These are phyloP conservation scores for Larix kaempferi DNA, from an alignment of 75 land plant species.

Conservation along the genomic window DNA sequence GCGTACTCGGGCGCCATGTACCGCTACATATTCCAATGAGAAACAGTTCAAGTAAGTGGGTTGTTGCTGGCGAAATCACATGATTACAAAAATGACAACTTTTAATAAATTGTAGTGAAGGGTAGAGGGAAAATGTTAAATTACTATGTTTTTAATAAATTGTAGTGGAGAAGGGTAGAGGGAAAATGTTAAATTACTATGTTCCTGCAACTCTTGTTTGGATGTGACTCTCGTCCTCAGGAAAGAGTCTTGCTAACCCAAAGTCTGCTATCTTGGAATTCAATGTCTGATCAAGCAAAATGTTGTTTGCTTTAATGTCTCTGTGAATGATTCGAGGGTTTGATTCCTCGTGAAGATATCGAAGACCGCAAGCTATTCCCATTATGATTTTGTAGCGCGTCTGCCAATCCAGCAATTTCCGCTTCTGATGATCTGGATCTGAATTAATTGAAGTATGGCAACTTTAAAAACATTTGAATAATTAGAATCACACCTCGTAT, in stretches of 20 bases:
- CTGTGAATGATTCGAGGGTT: constrained; percentile 35
- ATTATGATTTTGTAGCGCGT: constrained; percentile 26
- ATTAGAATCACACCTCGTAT: not conserved
- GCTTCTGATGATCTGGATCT: not conserved
- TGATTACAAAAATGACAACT: not conserved
- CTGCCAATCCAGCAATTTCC: constrained; percentile 12
- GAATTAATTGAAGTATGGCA: not conserved
- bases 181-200: not conserved
- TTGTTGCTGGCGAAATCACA: too few relatives aligned
- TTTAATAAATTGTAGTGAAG: too few relatives aligned
- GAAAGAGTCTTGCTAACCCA: constrained; percentile 23
- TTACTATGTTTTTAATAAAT: too few relatives aligned
- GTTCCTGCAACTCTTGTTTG: constrained; percentile 6
- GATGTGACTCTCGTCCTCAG: constrained; percentile 5
- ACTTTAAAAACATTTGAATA: not conserved
- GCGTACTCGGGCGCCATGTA: constrained; percentile 18
- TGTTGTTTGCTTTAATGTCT: constrained; percentile 41
- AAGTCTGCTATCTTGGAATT: constrained; percentile 35
- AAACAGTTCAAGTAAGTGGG: not conserved
- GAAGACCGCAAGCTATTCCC: constrained; percentile 37
- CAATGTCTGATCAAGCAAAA: constrained; percentile 24
- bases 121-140: too few relatives aligned
- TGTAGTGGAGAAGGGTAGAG: not conserved
- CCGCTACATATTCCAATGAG: not conserved
- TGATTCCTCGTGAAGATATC: constrained; percentile 30